These are phyloP conservation scores for Mycena haematopus DNA, from an alignment of 768 basidiomycete species.

Conservation along the genomic window DNA sequence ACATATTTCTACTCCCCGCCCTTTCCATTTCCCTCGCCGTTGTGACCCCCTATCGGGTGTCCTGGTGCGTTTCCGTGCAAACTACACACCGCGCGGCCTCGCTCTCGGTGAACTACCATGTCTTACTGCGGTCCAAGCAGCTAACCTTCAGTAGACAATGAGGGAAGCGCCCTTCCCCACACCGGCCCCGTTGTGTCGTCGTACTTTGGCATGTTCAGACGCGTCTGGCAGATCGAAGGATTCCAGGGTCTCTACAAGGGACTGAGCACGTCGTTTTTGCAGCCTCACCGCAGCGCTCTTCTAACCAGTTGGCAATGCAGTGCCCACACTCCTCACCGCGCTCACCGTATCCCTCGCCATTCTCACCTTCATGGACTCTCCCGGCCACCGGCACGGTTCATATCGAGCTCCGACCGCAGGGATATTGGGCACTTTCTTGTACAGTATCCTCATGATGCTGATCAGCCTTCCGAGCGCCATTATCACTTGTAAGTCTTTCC, in stretches of 20 bases:
- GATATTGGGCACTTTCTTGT: slow-evolving; percentile 65
- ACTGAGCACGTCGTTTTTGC: slow-evolving; percentile 49
- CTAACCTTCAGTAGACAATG: slow-evolving; percentile 56
- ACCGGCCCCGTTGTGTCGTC: slow-evolving; percentile 74
- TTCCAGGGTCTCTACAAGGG: slow-evolving; percentile 78
- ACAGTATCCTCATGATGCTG: slow-evolving; percentile 69
- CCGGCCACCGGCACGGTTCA: slow-evolving; percentile 64
- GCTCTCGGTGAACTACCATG: slow-evolving; percentile 40
- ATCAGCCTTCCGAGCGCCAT: slow-evolving; percentile 73
- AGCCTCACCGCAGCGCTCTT: not conserved
- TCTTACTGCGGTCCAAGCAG: too few species aligned
- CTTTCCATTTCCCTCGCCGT: slow-evolving; percentile 60
- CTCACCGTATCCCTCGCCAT: slow-evolving; percentile 63
- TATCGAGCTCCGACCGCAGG: slow-evolving; percentile 71
- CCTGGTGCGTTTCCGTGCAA: slow-evolving; percentile 79
- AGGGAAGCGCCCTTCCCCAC: slow-evolving; percentile 55
- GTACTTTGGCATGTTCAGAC: slow-evolving; percentile 74
- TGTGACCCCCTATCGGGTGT: slow-evolving; percentile 70
- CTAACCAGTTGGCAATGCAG: slow-evolving; percentile 31
- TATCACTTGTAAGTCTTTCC: slow-evolving; percentile 65
- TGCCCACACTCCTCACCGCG: slow-evolving; percentile 56
- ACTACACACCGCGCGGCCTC: slow-evolving; percentile 86
- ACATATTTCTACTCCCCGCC: slow-evolving; percentile 51
- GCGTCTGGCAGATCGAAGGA: slow-evolving; percentile 77
- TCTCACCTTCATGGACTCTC: slow-evolving; percentile 61